Evolutionary conservation across 192 early-diverging fungal genomes (phyloP), one percentile per base, ranked within the genome.

Genomic region (Jimgerdemannia lactiflua): DNA sequence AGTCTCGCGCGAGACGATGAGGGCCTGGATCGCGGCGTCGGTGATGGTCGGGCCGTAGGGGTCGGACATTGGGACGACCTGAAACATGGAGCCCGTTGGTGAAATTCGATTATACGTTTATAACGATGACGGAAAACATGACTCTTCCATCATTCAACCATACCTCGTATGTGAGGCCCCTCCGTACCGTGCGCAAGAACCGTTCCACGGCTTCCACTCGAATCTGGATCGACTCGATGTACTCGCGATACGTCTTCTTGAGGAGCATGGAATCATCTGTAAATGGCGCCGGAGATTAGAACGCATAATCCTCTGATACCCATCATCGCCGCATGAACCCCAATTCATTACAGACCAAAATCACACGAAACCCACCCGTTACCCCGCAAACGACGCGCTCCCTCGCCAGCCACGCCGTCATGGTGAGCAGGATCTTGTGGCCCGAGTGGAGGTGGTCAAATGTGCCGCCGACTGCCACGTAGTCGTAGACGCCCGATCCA

Each of bases 371-470:
- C 20, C 40, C 88, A 94, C 92, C 92, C 80, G 92, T 89, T 64
- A 95, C 84, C 68, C 96, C 90, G 75, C 94, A 90, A 70, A 92
- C 74, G 73, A 94, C 71, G 74, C 88, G 71, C 69, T 89, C 80
- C 9, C 81, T 80, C 4, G 94, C 80, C 8, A 95, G 82, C 80
- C 92, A 89, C 0, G 90, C 92, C 0, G 94, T 89, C 77, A 92
- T 92, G 1, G 94, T 92, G 43, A 99, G 85, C 14, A 99, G 81
- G 43, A 98, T 94, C 86, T 98, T 96, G 80, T 99, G 98, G 9
- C 96, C 98, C 2, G 89, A 82, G 74, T 99, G 98, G 68, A 99
- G 82, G 77, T 98, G 96, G 82, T 99, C 98, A 86, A 99, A 99
- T 19, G 98, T 98, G 17, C 98, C 98, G 39, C 98, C 98, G 6